Conservation (phyloP, 2,329 filamentous ascomycete genomes). For the Pyrenochaeta sp. region DNA sequence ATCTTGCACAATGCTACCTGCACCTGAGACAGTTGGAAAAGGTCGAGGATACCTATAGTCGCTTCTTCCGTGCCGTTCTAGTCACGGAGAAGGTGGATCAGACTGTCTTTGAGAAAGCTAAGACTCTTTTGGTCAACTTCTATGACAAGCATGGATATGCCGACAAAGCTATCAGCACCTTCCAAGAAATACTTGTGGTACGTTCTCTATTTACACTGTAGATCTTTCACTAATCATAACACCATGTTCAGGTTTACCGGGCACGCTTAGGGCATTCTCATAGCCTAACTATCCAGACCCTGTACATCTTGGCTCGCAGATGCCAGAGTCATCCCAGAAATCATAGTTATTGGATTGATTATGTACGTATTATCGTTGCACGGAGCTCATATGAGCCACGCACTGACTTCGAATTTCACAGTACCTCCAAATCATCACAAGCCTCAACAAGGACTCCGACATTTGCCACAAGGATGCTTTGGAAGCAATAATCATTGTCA, state of each 20-base stretch:
- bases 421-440: slow-evolving; percentile 54
- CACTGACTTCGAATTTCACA: too few relatives aligned
- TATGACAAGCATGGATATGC: slow-evolving; percentile 51
- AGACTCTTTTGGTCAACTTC: slow-evolving; percentile 44
- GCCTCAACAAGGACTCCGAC: slow-evolving; percentile 51
- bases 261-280: slow-evolving; percentile 46
- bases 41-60: slow-evolving; percentile 50
- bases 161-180: slow-evolving; percentile 47
- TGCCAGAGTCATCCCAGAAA: slow-evolving; percentile 50
- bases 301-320: slow-evolving; percentile 56
- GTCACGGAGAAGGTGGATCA: slow-evolving; percentile 39
- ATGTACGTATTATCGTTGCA: slow-evolving; percentile 38
- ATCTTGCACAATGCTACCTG: slow-evolving; percentile 57
- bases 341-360: slow-evolving; percentile 56
- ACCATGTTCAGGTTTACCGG: slow-evolving; percentile 26
- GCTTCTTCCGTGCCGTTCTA: slow-evolving; percentile 50
- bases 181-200: slow-evolving; percentile 49
- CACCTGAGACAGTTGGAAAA: slow-evolving; percentile 48
- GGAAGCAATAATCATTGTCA: slow-evolving; percentile 53
- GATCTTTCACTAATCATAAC: too few relatives aligned
- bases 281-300: slow-evolving; percentile 56
- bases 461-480: slow-evolving; percentile 51
- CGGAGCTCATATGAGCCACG: too few relatives aligned
- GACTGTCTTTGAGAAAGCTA: slow-evolving; percentile 45
- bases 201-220: too few relatives aligned